Evolutionary conservation across 2,329 filamentous ascomycete genomes (phyloP), one percentile per base, ranked within the genome.

Genomic region (Leptographium radiaticola): DNA sequence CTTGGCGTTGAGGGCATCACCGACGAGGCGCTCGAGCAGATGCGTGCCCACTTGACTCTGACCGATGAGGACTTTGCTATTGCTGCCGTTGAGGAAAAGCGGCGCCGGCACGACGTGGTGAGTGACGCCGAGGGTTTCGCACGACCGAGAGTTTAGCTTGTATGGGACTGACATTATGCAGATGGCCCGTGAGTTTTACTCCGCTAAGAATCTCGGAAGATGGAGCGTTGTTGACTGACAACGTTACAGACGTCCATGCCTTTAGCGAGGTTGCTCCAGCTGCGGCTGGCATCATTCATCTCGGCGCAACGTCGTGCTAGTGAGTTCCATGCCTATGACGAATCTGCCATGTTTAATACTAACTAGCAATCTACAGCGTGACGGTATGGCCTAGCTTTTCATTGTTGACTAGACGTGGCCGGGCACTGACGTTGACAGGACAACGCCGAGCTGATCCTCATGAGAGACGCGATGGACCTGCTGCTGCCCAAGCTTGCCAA

Each of bases 11-110:
- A 78, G 10, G 65, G 70, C 36, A 89, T 95, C 64, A 81, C 79
- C 16, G 67, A 76, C n/a, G 81, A 90, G 62, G 89, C 89, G 10
- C 73, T 96, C 52, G 75, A 82, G 55, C 78, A 89, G 68, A 86
- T 95, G 79, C 75, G 77, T 59, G 77, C 79, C n/a, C 76, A 89
- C 56, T 72, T 90, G 8, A 15, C 9, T 2, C 39, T 51, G 2
- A 44, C 49, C 3, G 49, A 51, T 10, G 49, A 44, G 2, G 49
- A 51, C 31, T 51, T 51, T 30, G 40, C 36, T 12, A 44, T 38
- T 34, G 49, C 49, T 6, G 39, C n/a, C 4, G 30, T 51, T 15
- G 49, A 51, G 49, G 49, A 51, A n/a, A 51, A 51, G 49, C 42
- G 25, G 8, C 49, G 49, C 1, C 36, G 48, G 4, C 48, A 50